These are phyloP conservation scores for Malus sylvestris DNA, from an alignment of 306 rosid species.

Conservation along the genomic window DNA sequence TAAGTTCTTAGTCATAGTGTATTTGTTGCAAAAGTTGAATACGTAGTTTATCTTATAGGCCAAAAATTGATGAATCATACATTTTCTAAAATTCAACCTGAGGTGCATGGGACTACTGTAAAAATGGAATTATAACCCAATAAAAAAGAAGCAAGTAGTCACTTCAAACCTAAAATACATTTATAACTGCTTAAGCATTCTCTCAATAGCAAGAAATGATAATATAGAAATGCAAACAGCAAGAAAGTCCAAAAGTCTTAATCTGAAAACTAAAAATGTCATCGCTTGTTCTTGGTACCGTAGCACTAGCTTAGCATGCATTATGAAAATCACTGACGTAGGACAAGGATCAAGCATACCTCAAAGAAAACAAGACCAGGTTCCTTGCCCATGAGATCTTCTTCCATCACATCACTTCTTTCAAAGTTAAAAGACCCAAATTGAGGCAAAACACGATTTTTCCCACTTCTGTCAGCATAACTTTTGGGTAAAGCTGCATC, in stretches of 20 bases:
- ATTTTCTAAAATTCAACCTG: not conserved
- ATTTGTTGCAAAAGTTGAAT: no score
- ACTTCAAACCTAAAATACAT: not conserved
- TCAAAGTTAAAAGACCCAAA: conserved; percentile 65
- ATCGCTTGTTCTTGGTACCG: not conserved
- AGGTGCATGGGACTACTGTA: not conserved
- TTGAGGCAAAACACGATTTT: conserved; percentile 42
- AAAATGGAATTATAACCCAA: not conserved
- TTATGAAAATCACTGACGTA: not conserved
- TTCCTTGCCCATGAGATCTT: conserved; percentile 79
- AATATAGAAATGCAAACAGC: not conserved
- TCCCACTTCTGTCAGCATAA: conserved; percentile 11
- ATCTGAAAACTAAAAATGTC: not conserved
- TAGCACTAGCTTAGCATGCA: not conserved
- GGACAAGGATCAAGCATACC: conserved; percentile 34
- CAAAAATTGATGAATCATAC: not conserved
- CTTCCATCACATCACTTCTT: conserved; percentile 79
- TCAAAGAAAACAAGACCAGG: conserved; percentile 89
- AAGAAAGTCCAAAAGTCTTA: conserved; percentile 4
- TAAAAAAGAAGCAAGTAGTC: not conserved
- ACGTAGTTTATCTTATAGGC: not conserved
- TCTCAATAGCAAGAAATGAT: not conserved
- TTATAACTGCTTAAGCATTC: not conserved
- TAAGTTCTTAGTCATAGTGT: no score
- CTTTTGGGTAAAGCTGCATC: conserved; percentile 8